phyloP scores from a whole-genome alignment of 805 yeast species.

The Lipomyces sp. region DNA sequence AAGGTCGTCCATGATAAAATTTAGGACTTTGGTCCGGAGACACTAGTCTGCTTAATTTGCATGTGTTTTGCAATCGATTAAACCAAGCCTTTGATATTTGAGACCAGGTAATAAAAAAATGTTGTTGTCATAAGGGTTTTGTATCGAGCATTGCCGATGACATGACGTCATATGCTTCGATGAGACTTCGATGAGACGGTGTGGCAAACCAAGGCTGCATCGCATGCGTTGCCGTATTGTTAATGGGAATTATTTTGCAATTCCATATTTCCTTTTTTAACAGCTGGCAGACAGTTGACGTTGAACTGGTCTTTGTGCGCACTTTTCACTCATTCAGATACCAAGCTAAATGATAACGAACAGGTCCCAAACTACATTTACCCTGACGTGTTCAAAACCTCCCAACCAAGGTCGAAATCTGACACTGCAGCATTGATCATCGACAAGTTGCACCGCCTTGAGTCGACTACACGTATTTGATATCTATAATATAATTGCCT shows the following conservation, averaged over 20 bases:
- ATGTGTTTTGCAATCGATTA: background rate
- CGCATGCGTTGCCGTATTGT: background rate
- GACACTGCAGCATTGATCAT: background rate
- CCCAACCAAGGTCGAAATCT: background rate
- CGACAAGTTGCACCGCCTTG: background rate
- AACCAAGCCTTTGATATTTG: background rate
- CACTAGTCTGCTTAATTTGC: too few species aligned
- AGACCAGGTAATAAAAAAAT: too few species aligned
- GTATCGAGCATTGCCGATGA: background rate
- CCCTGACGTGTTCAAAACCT: background rate
- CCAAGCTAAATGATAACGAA: too few species aligned
- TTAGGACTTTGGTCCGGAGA: background rate
- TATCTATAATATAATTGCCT: background rate
- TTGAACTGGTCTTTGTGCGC: background rate
- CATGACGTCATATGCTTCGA: background rate
- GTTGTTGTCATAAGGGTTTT: background rate
- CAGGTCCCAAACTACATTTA: background rate
- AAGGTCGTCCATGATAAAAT: slow-evolving; percentile 13
- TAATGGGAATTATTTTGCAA: background rate
- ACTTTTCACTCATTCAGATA: background rate
- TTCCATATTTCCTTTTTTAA: background rate
- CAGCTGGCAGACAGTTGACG: too few species aligned
- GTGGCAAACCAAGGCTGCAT: background rate
- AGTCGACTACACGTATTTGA: background rate
- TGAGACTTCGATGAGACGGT: background rate